These are phyloP conservation scores for Backusella psychrophila DNA, from an alignment of 192 early-diverging fungal species.

Conservation along the genomic window DNA sequence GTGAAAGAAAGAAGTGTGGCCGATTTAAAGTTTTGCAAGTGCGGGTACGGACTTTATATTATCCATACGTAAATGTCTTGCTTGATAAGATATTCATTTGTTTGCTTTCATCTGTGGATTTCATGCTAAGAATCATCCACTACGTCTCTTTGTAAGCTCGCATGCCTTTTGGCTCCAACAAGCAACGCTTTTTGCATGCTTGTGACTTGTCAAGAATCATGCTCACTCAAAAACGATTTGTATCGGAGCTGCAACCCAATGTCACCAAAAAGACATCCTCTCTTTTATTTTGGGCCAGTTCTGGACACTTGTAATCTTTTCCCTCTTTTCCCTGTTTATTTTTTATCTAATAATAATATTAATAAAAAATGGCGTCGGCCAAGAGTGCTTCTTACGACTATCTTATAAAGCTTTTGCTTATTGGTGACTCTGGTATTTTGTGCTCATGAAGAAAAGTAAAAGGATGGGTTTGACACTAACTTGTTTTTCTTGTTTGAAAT, in stretches of 20 bases:
- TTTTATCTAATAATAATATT: neutral
- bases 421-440: conserved; percentile 90
- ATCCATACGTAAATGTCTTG: neutral
- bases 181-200: no score
- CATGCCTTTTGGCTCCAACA: no score
- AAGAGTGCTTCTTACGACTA: conserved; percentile 99
- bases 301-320: neutral
- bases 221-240: no score
- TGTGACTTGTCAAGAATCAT: no score
- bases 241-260: no score
- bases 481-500: neutral
- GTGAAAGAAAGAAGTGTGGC: no score
- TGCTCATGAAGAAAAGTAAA: neutral
- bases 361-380: conserved; percentile 19
- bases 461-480: neutral
- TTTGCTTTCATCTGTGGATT: no score
- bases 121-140: neutral
- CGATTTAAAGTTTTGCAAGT: neutral
- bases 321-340: neutral
- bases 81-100: no score
- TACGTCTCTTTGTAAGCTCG: neutral
- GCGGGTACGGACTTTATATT: neutral
- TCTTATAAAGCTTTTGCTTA: conserved; percentile 97
- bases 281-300: neutral
- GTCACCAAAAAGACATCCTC: no score